Evolutionary conservation across 306 rosid species (phyloP), one percentile per base, ranked within the genome.

Genomic region (Gillenia trifoliata): DNA sequence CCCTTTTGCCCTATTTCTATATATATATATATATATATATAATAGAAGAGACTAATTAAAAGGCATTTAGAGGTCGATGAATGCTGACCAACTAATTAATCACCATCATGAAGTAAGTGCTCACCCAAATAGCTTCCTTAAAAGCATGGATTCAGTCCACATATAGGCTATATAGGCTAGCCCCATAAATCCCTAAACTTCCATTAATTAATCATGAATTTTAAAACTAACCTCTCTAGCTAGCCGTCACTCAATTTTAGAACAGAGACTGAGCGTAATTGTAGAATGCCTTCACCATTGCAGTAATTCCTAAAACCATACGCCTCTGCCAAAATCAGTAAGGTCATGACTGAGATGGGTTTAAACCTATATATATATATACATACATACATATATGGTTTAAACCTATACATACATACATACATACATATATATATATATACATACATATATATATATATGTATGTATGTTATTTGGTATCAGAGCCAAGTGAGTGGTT

Each of bases 71-170:
- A 47, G 12, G 20, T 22, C 25, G 50, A 54, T 50, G 73, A 43
- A 43, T 43, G 50, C 68, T 67, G 23, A 57, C 74, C 72, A 65
- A 29, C 66, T 31, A 36, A 55, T 78, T 19, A 38, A 52, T 72
- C 65, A 36, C 68, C 64, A 26, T 54, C 25, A 54, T 67, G 16
- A 73, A 36, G 49, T 68, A 73, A 36, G 49, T 68, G 5, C 45
- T 66, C 30, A 66, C 40, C 40, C 67, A 56, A 66, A 68, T 75
- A 76, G 4, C 65, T 72, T 65, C 77, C 83, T 75, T 57, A 71
- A 64, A 70, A 71, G 70, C 66, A 65, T 75, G 65, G 81, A 72
- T 26, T 59, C 20, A 66, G 17, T 33, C 8, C 50, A 1, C 52
- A 47, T 12, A 8, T 47, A 69, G 70, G 43, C 16, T 60, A 34